Evolutionary conservation across 1,284 basidiomycete genomes (phyloP).

Genomic region (Cutaneotrichosporon daszewskae): DNA sequence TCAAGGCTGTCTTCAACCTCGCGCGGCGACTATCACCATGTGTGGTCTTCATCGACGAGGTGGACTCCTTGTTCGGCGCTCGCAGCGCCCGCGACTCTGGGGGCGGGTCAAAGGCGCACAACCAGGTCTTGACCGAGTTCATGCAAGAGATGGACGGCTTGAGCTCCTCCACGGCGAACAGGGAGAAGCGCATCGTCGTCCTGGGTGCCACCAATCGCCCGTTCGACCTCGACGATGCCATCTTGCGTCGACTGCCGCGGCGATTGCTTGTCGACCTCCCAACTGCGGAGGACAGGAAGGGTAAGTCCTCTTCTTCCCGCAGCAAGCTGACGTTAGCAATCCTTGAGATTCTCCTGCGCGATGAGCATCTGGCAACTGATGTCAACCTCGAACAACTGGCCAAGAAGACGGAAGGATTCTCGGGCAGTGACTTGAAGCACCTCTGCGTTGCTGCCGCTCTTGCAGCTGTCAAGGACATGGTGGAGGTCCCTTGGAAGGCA

Average conservation of each 20-base stretch:
- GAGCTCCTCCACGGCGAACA: constrained; percentile 57
- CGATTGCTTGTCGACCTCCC: constrained; percentile 78
- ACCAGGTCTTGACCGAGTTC: constrained; percentile 63
- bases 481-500: constrained; percentile 65
- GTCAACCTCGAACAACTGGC: constrained; percentile 63
- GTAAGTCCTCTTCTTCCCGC: no score
- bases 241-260: constrained; percentile 74
- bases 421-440: constrained; percentile 89
- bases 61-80: constrained; percentile 88
- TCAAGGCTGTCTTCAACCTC: constrained; percentile 82
- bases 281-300: constrained; percentile 69
- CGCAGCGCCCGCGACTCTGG: constrained; percentile 75
- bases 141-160: constrained; percentile 99
- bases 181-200: constrained; percentile 78
- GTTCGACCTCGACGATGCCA: constrained; percentile 50
- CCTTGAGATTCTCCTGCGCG: constrained; percentile 70
- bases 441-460: constrained; percentile 82
- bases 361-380: constrained; percentile 65
- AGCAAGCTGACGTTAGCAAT: no score
- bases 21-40: constrained; percentile 83
- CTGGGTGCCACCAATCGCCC: constrained; percentile 86
- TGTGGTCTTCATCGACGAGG: constrained; percentile 93
- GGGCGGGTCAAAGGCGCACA: constrained; percentile 68
- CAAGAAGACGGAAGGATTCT: constrained; percentile 73
- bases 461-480: constrained; percentile 76